Base-by-base conservation (phyloP, 75 land plant species). In the Selaginella tamariscina region DNA sequence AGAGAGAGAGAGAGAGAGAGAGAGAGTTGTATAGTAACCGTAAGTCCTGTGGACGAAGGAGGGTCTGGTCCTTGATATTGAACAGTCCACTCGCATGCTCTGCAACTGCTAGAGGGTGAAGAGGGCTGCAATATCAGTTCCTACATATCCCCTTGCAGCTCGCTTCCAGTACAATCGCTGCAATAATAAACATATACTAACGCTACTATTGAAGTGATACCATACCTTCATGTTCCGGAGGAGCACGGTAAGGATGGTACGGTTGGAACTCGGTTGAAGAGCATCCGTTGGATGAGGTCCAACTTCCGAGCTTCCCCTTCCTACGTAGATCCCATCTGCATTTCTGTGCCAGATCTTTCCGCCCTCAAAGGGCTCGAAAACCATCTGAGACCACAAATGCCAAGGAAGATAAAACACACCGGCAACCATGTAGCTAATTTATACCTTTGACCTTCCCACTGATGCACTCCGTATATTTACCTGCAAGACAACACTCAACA, bases 111-210 rank as follows among this genome's bases (percentile, higher is more conserved):
- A 74, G 69, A 11, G 78, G 73, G 55, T 78, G 77, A 54, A 86
- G 79, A 1, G 86, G 49, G 83, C 77, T 66, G 81, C 76, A 27
- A 81, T 31, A 75, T 75, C 67, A 62, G 75, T 67, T 8, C 89
- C 89, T 59, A 30, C 77, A 13, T 71, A 74, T 9, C 30, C 66
- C 69, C 75, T 79, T 32, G 84, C 83, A 32, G 89, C 84, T 54
- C 81, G 79, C 67, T 81, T 86, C 89, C 89, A 86, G 66, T 86
- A 73, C 64, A 83, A 69, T 66, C 84, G 72, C 83, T 81, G 70
- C 30, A 30, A 65, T 28, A 72, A 32, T 39, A 70, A 72, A 70
- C 1, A 9, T 9, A n/a, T 8, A 29, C 18, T n/a, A 23, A 32
- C 62, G n/a, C n/a, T n/a, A 23, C 13, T 26, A 28, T 68, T 24